Evolutionary conservation across 768 basidiomycete species (phyloP).

Genomic region (Tulasnella sp.): DNA sequence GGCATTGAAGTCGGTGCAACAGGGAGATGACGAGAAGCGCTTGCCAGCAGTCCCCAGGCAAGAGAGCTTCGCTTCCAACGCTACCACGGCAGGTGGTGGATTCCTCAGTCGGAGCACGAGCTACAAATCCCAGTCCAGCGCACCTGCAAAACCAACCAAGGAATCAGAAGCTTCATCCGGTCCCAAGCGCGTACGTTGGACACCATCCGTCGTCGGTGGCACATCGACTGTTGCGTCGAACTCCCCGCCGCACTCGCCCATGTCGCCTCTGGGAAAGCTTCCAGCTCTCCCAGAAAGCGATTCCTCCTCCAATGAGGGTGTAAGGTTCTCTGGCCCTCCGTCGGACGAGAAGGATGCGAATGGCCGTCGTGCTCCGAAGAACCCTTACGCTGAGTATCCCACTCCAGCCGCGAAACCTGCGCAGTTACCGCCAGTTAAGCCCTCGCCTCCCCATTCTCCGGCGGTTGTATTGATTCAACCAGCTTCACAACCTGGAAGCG

Average conservation of each 20-base stretch:
- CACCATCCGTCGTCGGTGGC: conserved; percentile 34
- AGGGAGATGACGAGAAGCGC: neutral
- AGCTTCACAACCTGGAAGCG: neutral
- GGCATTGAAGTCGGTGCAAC: neutral
- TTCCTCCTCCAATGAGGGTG: conserved; percentile 11
- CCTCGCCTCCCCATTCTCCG: neutral
- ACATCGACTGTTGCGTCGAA: conserved; percentile 16
- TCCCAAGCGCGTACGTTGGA: conserved; percentile 39
- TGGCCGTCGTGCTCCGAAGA: neutral
- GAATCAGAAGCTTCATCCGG: neutral
- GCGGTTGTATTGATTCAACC: neutral
- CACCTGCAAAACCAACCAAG: neutral
- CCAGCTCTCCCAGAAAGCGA: conserved; percentile 8
- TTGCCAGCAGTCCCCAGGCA: neutral
- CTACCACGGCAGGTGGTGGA: neutral
- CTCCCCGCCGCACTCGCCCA: conserved; percentile 15
- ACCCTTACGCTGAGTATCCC: neutral
- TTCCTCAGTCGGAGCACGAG: neutral
- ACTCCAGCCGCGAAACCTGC: neutral
- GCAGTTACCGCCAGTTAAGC: conserved; percentile 4
- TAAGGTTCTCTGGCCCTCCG: neutral
- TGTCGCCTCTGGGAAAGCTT: neutral
- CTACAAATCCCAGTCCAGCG: neutral
- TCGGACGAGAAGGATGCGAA: neutral
- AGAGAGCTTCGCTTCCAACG: conserved; percentile 1